Evolutionary conservation across 305 asterid species (phyloP).

Genomic region (Vinca major): DNA sequence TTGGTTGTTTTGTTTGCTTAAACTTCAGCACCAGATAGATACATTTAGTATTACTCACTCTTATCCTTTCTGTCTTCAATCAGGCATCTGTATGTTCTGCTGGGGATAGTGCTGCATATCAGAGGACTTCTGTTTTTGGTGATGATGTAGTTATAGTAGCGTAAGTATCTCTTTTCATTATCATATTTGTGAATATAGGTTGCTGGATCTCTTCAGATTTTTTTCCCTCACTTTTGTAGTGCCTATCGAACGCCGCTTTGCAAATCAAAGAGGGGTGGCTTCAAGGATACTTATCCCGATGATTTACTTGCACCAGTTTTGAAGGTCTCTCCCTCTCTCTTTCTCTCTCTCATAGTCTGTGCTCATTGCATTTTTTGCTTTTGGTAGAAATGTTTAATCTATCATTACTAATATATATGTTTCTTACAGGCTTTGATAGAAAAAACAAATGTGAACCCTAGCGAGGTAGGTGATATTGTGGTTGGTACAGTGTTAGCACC

Average conservation of each 20-base stretch:
- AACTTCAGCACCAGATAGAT: background rate
- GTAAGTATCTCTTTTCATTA: constrained; percentile 35
- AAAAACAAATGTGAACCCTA: constrained; percentile 68
- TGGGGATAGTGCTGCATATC: constrained; percentile 83
- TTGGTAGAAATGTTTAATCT: background rate
- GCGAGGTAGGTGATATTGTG: constrained; percentile 94
- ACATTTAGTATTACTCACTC: background rate
- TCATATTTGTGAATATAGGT: background rate
- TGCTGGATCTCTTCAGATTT: background rate
- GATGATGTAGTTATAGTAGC: constrained; percentile 91
- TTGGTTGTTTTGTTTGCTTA: background rate
- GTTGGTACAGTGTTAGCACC: constrained; percentile 97
- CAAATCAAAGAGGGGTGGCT: constrained; percentile 94
- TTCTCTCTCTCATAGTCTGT: constrained; percentile 9
- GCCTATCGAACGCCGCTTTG: constrained; percentile 85
- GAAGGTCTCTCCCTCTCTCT: constrained; percentile 38
- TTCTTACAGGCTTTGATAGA: constrained; percentile 63
- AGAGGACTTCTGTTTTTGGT: constrained; percentile 65
- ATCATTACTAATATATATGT: background rate
- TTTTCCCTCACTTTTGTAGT: constrained; percentile 28
- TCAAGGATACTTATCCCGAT: constrained; percentile 93
- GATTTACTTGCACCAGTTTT: constrained; percentile 88
- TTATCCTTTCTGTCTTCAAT: constrained; percentile 7
- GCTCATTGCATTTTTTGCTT: constrained; percentile 6
- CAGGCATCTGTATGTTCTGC: constrained; percentile 76